These are phyloP conservation scores for Populus hybrid DNA, from an alignment of 441 rosid species.

Conservation along the genomic window DNA sequence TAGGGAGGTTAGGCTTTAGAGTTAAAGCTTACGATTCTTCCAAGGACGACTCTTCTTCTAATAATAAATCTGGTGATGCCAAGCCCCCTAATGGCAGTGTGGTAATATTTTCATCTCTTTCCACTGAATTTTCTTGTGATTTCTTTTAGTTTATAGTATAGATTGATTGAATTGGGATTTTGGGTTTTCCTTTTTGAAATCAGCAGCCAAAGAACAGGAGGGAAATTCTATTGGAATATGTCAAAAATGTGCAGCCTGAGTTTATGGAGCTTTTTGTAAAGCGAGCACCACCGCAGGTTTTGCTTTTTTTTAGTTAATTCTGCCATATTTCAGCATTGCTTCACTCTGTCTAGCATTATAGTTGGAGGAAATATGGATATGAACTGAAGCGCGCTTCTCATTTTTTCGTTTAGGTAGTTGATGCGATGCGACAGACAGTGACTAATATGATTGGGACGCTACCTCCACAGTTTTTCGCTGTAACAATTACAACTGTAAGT, in stretches of 20 bases:
- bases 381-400: not conserved
- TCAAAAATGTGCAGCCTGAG: constrained; percentile 90
- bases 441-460: constrained; percentile 92
- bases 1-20: constrained; percentile 34
- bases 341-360: constrained; percentile 10
- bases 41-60: constrained; percentile 32
- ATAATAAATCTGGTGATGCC: constrained; percentile 48
- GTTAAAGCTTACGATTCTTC: constrained; percentile 66
- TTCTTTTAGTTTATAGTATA: not conserved
- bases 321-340: not conserved
- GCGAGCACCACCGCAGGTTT: constrained; percentile 87
- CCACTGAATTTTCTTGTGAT: not conserved
- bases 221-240: constrained; percentile 89
- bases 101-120: constrained; percentile 34
- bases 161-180: constrained; percentile 15
- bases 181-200: constrained; percentile 13
- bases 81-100: constrained; percentile 57
- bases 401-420: constrained; percentile 60
- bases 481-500: constrained; percentile 84
- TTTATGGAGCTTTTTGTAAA: constrained; percentile 90
- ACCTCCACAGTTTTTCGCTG: constrained; percentile 83
- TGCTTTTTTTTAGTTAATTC: not conserved
- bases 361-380: not conserved
- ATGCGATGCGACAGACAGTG: constrained; percentile 92
- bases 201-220: constrained; percentile 65